A percentile compares a stretch with the other conserved stretches of the same genome.
Conservation (phyloP, 805 yeast genomes). For the Yamadazyma olivae region DNA sequence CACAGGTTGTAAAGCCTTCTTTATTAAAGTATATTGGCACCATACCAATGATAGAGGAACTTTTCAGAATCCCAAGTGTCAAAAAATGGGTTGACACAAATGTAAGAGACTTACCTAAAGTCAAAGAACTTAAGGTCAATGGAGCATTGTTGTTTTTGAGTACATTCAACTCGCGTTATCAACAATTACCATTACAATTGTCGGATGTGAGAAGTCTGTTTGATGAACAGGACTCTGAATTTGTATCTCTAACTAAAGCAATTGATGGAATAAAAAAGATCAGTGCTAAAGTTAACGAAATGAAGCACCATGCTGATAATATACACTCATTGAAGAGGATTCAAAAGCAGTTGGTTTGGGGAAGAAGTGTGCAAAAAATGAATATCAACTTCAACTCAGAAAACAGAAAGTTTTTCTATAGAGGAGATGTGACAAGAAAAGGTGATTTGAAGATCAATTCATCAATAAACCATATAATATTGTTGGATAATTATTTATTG, state of each 20-base stretch:
- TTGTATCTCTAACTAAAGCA: slow-evolving; percentile 48
- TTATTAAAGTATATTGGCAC: slow-evolving; percentile 59
- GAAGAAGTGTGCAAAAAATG: slow-evolving; percentile 38
- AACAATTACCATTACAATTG: slow-evolving; percentile 60
- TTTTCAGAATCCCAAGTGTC: slow-evolving; percentile 49
- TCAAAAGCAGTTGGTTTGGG: slow-evolving; percentile 54
- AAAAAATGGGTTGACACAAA: slow-evolving; percentile 58
- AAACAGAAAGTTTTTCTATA: slow-evolving; percentile 52
- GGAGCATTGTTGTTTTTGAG: slow-evolving; percentile 38
- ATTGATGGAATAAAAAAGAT: slow-evolving; percentile 51
- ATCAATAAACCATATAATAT: slow-evolving; percentile 46
- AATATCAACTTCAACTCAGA: slow-evolving; percentile 52
- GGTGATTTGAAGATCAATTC: slow-evolving; percentile 66
- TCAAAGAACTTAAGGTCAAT: slow-evolving; percentile 40
- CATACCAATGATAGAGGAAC: slow-evolving; percentile 58
- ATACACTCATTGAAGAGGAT: slow-evolving; percentile 52
- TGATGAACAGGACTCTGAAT: slow-evolving; percentile 48
- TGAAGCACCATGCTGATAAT: slow-evolving; percentile 60
- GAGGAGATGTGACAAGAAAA: slow-evolving; percentile 59
- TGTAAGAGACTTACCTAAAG: slow-evolving; percentile 48
- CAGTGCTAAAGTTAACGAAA: slow-evolving; percentile 58
- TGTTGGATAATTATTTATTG: slow-evolving; percentile 69
- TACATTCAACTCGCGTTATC: slow-evolving; percentile 43
- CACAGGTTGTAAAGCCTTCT: slow-evolving; percentile 49
- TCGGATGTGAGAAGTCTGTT: slow-evolving; percentile 50